These are phyloP conservation scores for Trametes pubescens DNA, from an alignment of 1,284 basidiomycete genomes.

Conservation along the genomic window DNA sequence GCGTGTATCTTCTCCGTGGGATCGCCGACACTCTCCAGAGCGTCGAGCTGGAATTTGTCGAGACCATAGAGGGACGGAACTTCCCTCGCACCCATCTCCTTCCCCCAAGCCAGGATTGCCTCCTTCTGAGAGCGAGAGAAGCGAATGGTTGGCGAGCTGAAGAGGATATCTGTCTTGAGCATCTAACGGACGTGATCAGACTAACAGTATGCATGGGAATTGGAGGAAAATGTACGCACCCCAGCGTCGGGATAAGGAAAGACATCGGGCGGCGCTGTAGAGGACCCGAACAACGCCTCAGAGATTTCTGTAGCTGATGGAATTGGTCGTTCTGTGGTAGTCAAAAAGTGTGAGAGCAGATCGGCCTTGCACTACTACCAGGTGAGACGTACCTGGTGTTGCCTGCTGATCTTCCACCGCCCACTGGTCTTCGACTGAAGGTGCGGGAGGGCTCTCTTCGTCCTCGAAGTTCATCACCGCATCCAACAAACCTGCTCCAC, in stretches of 20 bases:
- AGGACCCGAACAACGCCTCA: neutral
- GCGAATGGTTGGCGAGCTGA: conserved; percentile 19
- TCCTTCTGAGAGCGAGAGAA: conserved; percentile 24
- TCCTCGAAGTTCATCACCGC: neutral
- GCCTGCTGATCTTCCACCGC: neutral
- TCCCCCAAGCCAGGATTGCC: conserved; percentile 21
- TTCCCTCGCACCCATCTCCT: conserved; percentile 17
- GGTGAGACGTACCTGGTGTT: neutral
- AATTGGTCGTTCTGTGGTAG: neutral
- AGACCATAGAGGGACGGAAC: conserved; percentile 20
- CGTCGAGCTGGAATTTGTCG: conserved; percentile 11
- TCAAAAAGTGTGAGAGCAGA: too few relatives aligned
- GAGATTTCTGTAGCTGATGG: neutral
- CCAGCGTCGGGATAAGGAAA: conserved; percentile 18
- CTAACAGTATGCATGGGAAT: too few relatives aligned
- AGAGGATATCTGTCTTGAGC: conserved; percentile 26
- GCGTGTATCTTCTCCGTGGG: conserved; percentile 5
- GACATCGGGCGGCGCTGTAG: neutral
- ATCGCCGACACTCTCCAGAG: conserved; percentile 3
- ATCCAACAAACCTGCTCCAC: conserved; percentile 8
- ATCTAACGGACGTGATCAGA: too few relatives aligned
- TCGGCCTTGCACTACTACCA: too few relatives aligned
- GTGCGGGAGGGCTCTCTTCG: conserved; percentile 1
- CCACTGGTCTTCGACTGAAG: neutral
- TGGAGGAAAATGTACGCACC: neutral